Percentiles rank a stretch among this genome's conserved stretches.
These are phyloP conservation scores for Ustilago esculenta DNA, from an alignment of 1,284 basidiomycete genomes.

Conservation along the genomic window DNA sequence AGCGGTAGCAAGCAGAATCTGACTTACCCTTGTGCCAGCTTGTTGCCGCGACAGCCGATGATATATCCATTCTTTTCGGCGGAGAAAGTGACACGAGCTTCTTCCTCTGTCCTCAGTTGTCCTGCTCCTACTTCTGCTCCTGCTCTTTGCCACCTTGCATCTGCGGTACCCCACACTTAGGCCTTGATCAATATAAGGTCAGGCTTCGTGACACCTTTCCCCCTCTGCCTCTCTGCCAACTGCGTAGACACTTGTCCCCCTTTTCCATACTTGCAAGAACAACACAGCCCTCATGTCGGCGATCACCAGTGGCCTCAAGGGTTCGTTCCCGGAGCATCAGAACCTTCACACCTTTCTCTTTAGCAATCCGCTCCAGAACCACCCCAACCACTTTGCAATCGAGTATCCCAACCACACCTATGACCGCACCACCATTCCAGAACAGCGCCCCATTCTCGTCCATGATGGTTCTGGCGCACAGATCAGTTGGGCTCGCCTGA, in stretches of 20 bases:
- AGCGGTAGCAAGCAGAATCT: too few relatives aligned
- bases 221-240: neutral
- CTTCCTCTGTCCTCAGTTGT: neutral
- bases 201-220: neutral
- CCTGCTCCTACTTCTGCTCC: neutral
- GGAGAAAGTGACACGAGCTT: slow-evolving; percentile 5
- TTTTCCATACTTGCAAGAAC: neutral
- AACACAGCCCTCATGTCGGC: slow-evolving; percentile 8
- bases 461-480: slow-evolving; percentile 46
- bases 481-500: slow-evolving; percentile 42
- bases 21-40: too few relatives aligned
- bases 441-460: slow-evolving; percentile 44
- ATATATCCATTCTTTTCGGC: neutral
- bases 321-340: slow-evolving; percentile 30
- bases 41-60: slow-evolving; percentile 24
- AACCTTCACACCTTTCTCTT: slow-evolving; percentile 49
- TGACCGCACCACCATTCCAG: slow-evolving; percentile 35
- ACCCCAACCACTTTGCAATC: slow-evolving; percentile 27
- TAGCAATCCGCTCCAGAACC: slow-evolving; percentile 49
- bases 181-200: slow-evolving; percentile 2
- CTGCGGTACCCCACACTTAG: slow-evolving; percentile 28
- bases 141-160: neutral
- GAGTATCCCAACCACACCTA: slow-evolving; percentile 41
- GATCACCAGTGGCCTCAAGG: slow-evolving; percentile 24
- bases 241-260: too few relatives aligned